Evolutionary conservation across 129 eudicot genomes (phyloP).

Genomic region (Flaveria ramosissima): DNA sequence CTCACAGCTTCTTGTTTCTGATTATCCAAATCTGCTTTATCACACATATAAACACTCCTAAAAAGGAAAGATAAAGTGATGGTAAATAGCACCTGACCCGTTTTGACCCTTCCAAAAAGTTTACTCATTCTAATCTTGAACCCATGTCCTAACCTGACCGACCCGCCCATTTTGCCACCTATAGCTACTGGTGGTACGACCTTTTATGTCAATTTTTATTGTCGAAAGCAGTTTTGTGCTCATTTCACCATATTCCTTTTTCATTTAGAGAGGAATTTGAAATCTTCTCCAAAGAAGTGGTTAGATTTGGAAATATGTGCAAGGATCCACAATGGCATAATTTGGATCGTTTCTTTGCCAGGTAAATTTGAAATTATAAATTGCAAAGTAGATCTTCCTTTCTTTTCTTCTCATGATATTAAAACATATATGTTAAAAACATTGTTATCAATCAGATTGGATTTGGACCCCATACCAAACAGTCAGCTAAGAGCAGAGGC

Average conservation of each 20-base stretch:
- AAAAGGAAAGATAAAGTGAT: neutral
- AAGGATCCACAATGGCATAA: constrained; percentile 97
- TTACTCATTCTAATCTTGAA: neutral
- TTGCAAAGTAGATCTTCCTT: constrained; percentile 9
- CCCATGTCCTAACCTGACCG: neutral
- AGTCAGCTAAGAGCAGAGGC: constrained; percentile 70
- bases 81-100: neutral
- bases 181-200: constrained; percentile 4
- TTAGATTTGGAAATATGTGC: constrained; percentile 88
- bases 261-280: constrained; percentile 73
- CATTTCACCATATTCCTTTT: neutral
- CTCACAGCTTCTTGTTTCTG: neutral
- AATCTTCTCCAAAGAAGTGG: constrained; percentile 78
- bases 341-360: constrained; percentile 67
- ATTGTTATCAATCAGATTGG: constrained; percentile 57
- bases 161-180: constrained; percentile 11
- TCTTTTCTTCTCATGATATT: neutral
- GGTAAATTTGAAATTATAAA: constrained; percentile 41
- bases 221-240: neutral
- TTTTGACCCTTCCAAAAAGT: too few species aligned
- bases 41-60: neutral
- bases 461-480: constrained; percentile 51
- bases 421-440: constrained; percentile 15
- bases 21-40: neutral
- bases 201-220: neutral